Evolutionary conservation across 352 stramenopile genomes (phyloP), one percentile per base, ranked within the genome.

Genomic region (Globisporangium recalcitrans): DNA sequence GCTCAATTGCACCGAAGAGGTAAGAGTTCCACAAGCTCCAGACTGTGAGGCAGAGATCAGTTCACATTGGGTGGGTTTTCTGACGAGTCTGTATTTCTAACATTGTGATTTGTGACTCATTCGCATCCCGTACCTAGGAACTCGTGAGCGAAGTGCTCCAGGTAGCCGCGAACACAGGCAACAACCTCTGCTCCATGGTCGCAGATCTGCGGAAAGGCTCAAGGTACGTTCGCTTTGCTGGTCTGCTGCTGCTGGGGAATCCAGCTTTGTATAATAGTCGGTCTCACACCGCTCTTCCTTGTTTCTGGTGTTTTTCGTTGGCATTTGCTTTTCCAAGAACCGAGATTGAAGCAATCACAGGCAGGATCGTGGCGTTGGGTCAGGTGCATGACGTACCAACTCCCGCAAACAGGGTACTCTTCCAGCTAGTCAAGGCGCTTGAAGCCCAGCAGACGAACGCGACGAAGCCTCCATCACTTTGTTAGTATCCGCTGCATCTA

Each of bases 111-210:
- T 46, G 26, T 21, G 11, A 40, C 2, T 55, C 21, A 19, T 29
- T 52, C 5, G 16, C 21, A 52, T n/a, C n/a, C n/a, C 9, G 14
- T 52, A 52, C 24, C 29, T n/a, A 90, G 75, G 78, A 85, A 57
- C 68, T 90, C 27, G 70, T 87, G 38, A 62, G 75, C 7, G 78
- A 82, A 7, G 74, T 88, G 63, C 58, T 90, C 1, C 61, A 68
- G 2, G 74, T 90, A 21, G 81, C 84, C 13, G 52, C 22, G 24
- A 83, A 75, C 49, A 89, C 80, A 4, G 69, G 74, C 16, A 64
- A 59, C 16, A 93, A 93, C 58, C 60, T 88, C 29, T 91, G 84
- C 62, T 93, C 84, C 55, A 91, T 90, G 73, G 64, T 91, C 26
- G 65, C 78, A 5, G 84, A 93, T 74, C 66, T 93, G 13, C 82